Evolutionary conservation across 352 stramenopile genomes (phyloP).

Genomic region (Phytophthora pinifolia): DNA sequence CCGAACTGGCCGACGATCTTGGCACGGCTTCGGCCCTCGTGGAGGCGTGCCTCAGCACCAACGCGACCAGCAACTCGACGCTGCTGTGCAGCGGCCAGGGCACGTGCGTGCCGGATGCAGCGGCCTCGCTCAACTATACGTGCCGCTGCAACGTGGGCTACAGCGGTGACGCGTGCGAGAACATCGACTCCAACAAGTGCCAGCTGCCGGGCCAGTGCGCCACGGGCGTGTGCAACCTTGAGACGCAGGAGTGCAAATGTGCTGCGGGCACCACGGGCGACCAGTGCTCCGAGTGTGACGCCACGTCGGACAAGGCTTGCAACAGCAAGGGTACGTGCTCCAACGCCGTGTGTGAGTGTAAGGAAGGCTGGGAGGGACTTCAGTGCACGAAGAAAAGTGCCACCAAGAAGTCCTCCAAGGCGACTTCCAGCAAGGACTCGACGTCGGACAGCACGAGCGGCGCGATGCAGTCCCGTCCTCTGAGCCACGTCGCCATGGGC

Average conservation of each 20-base stretch:
- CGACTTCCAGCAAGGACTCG: slow-evolving; percentile 20
- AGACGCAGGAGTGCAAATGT: slow-evolving; percentile 66
- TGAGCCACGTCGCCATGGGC: slow-evolving; percentile 24
- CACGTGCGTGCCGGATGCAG: slow-evolving; percentile 48
- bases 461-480: slow-evolving; percentile 12
- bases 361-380: slow-evolving; percentile 58
- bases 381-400: slow-evolving; percentile 68
- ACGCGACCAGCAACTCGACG: slow-evolving; percentile 44
- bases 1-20: slow-evolving; percentile 52
- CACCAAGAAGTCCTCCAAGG: slow-evolving; percentile 40
- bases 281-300: slow-evolving; percentile 75
- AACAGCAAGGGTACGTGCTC: slow-evolving; percentile 61
- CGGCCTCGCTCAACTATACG: slow-evolving; percentile 51
- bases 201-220: slow-evolving; percentile 68
- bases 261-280: slow-evolving; percentile 59
- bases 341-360: slow-evolving; percentile 54
- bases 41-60: slow-evolving; percentile 50
- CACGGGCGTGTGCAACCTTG: slow-evolving; percentile 67
- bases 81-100: slow-evolving; percentile 66
- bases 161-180: slow-evolving; percentile 56
- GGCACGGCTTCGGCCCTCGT: slow-evolving; percentile 43
- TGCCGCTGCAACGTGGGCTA: slow-evolving; percentile 80
- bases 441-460: slow-evolving; percentile 11
- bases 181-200: slow-evolving; percentile 75
- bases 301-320: slow-evolving; percentile 53